These are phyloP conservation scores for Paramecium sexaurelia DNA, from an alignment of 73 alveolate genomes.

Conservation along the genomic window DNA sequence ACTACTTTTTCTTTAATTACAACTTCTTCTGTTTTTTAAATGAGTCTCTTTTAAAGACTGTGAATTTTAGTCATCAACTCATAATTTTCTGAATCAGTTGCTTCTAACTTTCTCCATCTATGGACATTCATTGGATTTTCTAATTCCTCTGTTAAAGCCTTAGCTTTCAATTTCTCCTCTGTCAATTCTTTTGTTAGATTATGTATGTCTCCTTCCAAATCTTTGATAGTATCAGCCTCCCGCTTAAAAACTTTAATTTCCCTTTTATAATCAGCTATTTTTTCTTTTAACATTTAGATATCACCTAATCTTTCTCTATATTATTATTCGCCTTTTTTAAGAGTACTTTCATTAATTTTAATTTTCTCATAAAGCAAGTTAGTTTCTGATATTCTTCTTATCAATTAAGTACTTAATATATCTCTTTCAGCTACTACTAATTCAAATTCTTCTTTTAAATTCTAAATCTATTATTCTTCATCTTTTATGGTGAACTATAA, in stretches of 20 bases:
- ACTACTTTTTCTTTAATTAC: conserved; percentile 89
- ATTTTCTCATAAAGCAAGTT: conserved; percentile 93
- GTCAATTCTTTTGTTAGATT: conserved; percentile 79
- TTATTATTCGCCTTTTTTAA: conserved; percentile 88
- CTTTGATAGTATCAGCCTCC: conserved; percentile 86
- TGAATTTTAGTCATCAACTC: conserved; percentile 94
- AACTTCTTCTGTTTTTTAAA: conserved; percentile 92
- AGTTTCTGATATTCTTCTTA: conserved; percentile 94
- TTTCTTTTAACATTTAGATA: conserved; percentile 79
- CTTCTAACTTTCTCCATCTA: conserved; percentile 97
- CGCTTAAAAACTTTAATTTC: conserved; percentile 77
- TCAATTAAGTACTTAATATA: conserved; percentile 89
- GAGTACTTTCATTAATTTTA: conserved; percentile 89
- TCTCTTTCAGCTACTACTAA: conserved; percentile 92
- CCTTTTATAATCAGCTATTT: conserved; percentile 82
- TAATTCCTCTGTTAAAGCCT: conserved; percentile 94
- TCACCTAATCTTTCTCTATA: conserved; percentile 89
- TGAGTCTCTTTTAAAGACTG: conserved; percentile 91
- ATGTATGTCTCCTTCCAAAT: conserved; percentile 86
- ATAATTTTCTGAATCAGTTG: conserved; percentile 96
- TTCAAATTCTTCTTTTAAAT: conserved; percentile 83
- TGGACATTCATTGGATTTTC: conserved; percentile 95
- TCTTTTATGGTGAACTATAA: conserved; percentile 83
- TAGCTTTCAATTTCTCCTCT: conserved; percentile 92
- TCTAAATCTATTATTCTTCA: conserved; percentile 81